phyloP scores from a whole-genome alignment of 805 yeast species.

The Lipomyces chichibuensis region DNA sequence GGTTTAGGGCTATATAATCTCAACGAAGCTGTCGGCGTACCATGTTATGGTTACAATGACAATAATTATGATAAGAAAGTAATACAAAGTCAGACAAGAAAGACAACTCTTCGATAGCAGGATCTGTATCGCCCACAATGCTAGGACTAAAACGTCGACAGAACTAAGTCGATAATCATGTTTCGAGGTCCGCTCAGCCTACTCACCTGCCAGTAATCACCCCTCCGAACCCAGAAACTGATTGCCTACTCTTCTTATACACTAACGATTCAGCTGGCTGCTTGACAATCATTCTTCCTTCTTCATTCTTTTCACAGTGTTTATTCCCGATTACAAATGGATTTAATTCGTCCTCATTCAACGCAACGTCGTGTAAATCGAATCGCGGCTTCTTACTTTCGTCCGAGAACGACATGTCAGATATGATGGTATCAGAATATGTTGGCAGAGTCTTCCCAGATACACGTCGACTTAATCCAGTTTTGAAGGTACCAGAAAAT shows the following conservation, averaged over 20 bases:
- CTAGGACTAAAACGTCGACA: not conserved
- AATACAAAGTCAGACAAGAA: not conserved
- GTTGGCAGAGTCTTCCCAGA: not conserved
- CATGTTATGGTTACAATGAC: not conserved
- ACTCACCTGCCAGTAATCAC: not conserved
- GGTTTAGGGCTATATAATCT: not conserved
- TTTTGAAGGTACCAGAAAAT: constrained; percentile 12
- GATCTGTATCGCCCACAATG: not conserved
- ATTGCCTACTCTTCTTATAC: constrained; percentile 4
- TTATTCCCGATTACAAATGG: not conserved
- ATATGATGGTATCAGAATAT: not conserved
- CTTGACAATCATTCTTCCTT: not conserved
- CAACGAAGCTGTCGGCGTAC: not conserved
- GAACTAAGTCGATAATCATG: not conserved
- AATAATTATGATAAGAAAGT: not conserved
- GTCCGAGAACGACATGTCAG: not conserved
- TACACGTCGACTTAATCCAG: constrained; percentile 8
- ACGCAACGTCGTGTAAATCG: not conserved
- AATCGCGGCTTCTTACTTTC: not conserved
- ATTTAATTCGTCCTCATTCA: not conserved
- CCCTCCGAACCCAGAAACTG: not conserved
- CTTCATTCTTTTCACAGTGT: constrained; percentile 2
- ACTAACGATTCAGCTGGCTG: constrained; percentile 5
- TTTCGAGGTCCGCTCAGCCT: not conserved
- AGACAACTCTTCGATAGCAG: not conserved